phyloP scores from a whole-genome alignment of 345 rosid genomes.

The Litchi chinensis region DNA sequence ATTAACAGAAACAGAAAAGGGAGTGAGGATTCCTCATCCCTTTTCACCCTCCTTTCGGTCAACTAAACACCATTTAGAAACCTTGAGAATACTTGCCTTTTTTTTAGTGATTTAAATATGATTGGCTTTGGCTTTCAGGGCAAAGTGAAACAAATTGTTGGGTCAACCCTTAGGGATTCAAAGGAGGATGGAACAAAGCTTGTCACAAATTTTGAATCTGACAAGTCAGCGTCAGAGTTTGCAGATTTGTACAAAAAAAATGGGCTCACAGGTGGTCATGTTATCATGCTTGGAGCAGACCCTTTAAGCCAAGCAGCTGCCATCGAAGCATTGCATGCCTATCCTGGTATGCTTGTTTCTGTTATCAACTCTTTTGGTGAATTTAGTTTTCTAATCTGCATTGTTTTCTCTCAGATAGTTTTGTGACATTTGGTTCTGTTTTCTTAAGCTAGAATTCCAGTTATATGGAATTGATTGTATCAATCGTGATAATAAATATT shows the following conservation, averaged over 20 bases:
- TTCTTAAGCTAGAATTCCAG: neutral
- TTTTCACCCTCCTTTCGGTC: neutral
- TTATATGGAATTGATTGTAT: neutral
- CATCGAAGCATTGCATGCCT: constrained; percentile 73
- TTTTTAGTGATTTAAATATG: neutral
- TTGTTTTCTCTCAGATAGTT: neutral
- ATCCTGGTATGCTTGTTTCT: constrained; percentile 60
- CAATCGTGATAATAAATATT: neutral
- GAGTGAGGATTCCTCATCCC: neutral
- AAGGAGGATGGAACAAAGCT: constrained; percentile 65
- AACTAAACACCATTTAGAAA: neutral
- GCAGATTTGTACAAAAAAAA: constrained; percentile 75
- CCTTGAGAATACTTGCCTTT: neutral
- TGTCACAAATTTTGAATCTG: constrained; percentile 85
- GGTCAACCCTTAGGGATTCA: constrained; percentile 80
- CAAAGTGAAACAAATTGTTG: constrained; percentile 96
- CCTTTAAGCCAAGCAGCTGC: constrained; percentile 86
- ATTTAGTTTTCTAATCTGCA: neutral
- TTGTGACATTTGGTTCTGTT: neutral
- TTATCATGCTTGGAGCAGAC: constrained; percentile 94
- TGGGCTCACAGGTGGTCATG: constrained; percentile 86
- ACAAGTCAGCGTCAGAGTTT: constrained; percentile 76
- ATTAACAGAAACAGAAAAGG: no score
- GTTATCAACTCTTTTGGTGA: neutral
- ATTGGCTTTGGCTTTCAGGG: constrained; percentile 61